Evolutionary conservation across 495 filamentous ascomycete species (phyloP).

Genomic region (Bombardia bombarda): DNA sequence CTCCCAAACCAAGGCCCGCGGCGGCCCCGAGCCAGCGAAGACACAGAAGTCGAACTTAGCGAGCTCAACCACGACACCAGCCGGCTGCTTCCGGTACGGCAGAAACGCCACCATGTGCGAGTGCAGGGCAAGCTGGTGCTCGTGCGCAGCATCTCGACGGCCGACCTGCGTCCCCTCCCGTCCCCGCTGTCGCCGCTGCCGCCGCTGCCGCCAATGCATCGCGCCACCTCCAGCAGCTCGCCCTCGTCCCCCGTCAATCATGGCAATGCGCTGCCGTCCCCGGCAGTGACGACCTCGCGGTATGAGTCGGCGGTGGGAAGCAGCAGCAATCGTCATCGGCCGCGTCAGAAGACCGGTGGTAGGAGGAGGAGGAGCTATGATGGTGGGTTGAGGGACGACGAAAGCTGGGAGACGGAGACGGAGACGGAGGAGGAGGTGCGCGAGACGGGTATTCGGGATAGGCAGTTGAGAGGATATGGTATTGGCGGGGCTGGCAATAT

Average conservation of each 20-base stretch:
- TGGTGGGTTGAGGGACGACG: conserved; percentile 1
- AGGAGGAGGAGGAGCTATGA: conserved; percentile 11
- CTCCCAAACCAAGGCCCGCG: conserved; percentile 39
- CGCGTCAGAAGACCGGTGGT: conserved; percentile 3
- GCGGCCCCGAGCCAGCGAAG: conserved; percentile 9
- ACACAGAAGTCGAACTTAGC: conserved; percentile 27
- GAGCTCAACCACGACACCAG: conserved; percentile 36
- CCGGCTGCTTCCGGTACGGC: conserved; percentile 24
- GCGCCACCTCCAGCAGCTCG: neutral
- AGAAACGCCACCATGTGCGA: conserved; percentile 22
- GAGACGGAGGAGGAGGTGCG: conserved; percentile 16
- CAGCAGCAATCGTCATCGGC: neutral
- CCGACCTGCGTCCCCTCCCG: conserved; percentile 9
- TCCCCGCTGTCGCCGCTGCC: neutral
- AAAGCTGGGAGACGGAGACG: conserved; percentile 2
- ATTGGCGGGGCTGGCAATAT: conserved; percentile 35
- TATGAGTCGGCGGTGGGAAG: conserved; percentile 15
- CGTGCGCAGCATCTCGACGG: conserved; percentile 24
- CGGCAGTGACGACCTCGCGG: neutral
- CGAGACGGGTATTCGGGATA: conserved; percentile 17
- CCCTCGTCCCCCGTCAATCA: neutral
- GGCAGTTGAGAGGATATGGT: conserved; percentile 30
- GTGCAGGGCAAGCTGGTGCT: conserved; percentile 28
- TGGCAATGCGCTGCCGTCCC: neutral
- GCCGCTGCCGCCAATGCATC: neutral